Base-by-base conservation (phyloP, 2,329 filamentous ascomycete genomes). In the Botrytis medusae region DNA sequence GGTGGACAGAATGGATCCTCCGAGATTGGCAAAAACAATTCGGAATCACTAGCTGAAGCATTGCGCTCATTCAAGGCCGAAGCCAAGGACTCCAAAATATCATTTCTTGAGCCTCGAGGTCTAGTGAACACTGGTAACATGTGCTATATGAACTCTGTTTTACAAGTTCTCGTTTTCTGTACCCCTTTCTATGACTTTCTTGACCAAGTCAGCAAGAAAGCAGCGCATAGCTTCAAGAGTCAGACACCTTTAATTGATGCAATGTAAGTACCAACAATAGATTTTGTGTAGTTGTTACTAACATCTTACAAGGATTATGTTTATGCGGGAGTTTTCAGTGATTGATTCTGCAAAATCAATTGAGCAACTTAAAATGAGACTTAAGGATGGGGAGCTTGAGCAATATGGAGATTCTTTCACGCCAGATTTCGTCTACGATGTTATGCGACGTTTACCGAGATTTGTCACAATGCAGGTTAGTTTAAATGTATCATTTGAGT, bases 111-210 rank as follows among this genome's bases (percentile, higher is more conserved):
- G 83, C 96, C 96, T 69, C 90, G 95, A 77, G 96, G 96, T 67
- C 88, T 99, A 80, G 93, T 97, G 77, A 99, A 99, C 83, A 97
- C 95, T 59, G 96, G 96, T 68, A 98, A 99, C 81, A 97, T 98
- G 93, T 99, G 96, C 84, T 99, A 99, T 84, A 98, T 99, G 96
- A 99, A 98, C 85, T 98, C 96, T 76, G 91, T 98, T 82, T 88
- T 99, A 77, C 96, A 99, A 91, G 93, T 97, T 81, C 89, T 99
- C 79, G 89, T 98, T 77, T 98, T 95, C 82, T 98, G 95, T 83
- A 88, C 91, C 78, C 96, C 96, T 9, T 99, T 99, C 81, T 98
- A 97, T 83, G 90, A 95, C 80, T 98, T 99, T 80, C 84, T 99
- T 76, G 93, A 97, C 80, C 91, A 95, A 82, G 89, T 97, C 74